These are phyloP conservation scores for Spirogloea muscicola DNA, from an alignment of 139 green algal genomes.

Conservation along the genomic window DNA sequence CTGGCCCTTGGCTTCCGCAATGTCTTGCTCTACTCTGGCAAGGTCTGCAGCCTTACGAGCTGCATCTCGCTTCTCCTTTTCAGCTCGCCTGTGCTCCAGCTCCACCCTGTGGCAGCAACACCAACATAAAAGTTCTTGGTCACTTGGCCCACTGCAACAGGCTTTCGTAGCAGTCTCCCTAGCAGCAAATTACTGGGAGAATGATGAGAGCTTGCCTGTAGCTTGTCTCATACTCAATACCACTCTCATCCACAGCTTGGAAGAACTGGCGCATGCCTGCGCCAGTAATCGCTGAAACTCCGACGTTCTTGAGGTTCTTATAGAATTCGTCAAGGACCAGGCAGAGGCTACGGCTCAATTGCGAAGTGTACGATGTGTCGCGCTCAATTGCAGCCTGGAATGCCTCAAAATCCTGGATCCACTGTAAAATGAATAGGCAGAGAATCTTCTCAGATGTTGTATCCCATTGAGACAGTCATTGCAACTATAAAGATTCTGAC, in stretches of 20 bases:
- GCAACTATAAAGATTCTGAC: too few relatives aligned
- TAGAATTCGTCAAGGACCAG: constrained; percentile 97
- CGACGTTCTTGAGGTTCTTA: constrained; percentile 68
- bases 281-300: constrained; percentile 84
- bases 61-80: constrained; percentile 20
- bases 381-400: constrained; percentile 75
- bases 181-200: not conserved
- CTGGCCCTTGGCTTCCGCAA: too few relatives aligned
- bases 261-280: constrained; percentile 86
- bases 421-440: too few relatives aligned
- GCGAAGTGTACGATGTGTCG: constrained; percentile 53
- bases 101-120: not conserved
- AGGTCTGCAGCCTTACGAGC: not conserved
- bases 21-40: too few relatives aligned
- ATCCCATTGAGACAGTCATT: too few relatives aligned
- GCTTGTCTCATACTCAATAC: constrained; percentile 66
- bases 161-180: not conserved
- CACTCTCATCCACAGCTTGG: constrained; percentile 51
- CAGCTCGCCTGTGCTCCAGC: not conserved
- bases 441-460: too few relatives aligned
- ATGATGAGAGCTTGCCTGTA: constrained; percentile 52
- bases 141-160: not conserved
- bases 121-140: not conserved
- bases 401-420: constrained; percentile 73
- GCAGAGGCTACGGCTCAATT: constrained; percentile 60